These are phyloP conservation scores for Iberis pinnata DNA, from an alignment of 345 rosid species.

Conservation along the genomic window DNA sequence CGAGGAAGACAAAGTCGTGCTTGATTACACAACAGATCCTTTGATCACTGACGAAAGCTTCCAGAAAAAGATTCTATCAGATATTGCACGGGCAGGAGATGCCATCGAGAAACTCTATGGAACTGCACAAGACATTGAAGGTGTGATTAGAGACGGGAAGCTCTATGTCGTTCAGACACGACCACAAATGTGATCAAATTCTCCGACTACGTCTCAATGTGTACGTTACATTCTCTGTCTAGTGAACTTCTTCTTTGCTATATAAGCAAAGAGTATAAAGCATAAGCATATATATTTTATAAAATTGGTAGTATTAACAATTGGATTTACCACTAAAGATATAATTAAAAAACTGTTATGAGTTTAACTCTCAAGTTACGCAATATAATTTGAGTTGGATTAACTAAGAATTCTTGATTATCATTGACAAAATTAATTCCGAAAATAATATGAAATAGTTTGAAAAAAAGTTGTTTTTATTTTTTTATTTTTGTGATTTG, in stretches of 20 bases:
- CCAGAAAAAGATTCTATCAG: conserved; percentile 54
- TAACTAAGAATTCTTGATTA: too few species aligned
- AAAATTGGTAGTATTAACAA: too few species aligned
- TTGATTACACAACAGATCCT: conserved; percentile 77
- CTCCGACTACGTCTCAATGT: neutral
- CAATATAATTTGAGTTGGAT: too few species aligned
- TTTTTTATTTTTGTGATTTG: too few species aligned
- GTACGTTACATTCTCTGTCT: conserved; percentile 5
- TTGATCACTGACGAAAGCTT: conserved; percentile 58
- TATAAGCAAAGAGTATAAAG: conserved; percentile 20
- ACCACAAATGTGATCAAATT: conserved; percentile 70
- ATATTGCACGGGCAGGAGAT: conserved; percentile 71
- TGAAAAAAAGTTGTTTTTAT: too few species aligned
- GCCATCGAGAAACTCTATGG: conserved; percentile 83
- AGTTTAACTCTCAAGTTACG: too few species aligned
- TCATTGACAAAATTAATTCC: too few species aligned
- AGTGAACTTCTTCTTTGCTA: conserved; percentile 11
- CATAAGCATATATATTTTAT: too few species aligned
- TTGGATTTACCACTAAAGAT: too few species aligned
- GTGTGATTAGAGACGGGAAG: conserved; percentile 79
- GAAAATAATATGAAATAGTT: too few species aligned
- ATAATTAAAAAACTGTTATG: too few species aligned
- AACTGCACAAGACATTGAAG: conserved; percentile 92
- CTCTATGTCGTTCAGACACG: conserved; percentile 91
- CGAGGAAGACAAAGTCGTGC: conserved; percentile 67